Conservation (phyloP, 1,284 basidiomycete genomes). For the Cutaneotrichosporon spelunceum region DNA sequence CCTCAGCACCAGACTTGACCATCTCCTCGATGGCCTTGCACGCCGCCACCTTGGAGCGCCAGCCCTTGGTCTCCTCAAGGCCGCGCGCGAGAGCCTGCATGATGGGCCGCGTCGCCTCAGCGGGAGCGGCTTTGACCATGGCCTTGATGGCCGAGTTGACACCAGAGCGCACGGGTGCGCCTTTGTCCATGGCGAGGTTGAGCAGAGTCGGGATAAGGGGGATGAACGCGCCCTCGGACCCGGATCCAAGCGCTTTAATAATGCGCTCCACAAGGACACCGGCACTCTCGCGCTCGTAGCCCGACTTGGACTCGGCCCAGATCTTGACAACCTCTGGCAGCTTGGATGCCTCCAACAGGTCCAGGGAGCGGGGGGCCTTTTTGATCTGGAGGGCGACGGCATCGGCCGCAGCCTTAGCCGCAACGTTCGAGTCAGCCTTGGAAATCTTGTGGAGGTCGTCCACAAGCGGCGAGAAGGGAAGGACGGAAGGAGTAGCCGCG, state of each 20-base stretch:
- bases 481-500: slow-evolving; percentile 33
- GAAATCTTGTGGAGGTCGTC: slow-evolving; percentile 44
- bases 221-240: slow-evolving; percentile 77
- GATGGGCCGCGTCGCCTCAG: slow-evolving; percentile 73
- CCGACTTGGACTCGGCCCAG: slow-evolving; percentile 81
- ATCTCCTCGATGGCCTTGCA: slow-evolving; percentile 78
- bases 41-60: slow-evolving; percentile 92
- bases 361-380: slow-evolving; percentile 41
- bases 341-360: slow-evolving; percentile 41
- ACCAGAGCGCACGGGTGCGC: slow-evolving; percentile 81
- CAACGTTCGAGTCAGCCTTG: slow-evolving; percentile 40
- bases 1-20: slow-evolving; percentile 65
- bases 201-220: slow-evolving; percentile 74
- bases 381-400: slow-evolving; percentile 43
- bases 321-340: slow-evolving; percentile 64
- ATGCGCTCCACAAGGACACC: slow-evolving; percentile 80
- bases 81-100: slow-evolving; percentile 70
- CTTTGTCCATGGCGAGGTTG: slow-evolving; percentile 90
- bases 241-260: slow-evolving; percentile 66
- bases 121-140: slow-evolving; percentile 77
- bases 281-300: slow-evolving; percentile 87
- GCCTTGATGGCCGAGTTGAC: slow-evolving; percentile 79
- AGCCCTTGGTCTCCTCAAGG: slow-evolving; percentile 76
- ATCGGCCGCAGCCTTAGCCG: slow-evolving; percentile 50
- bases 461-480: slow-evolving; percentile 41